Base-by-base conservation (phyloP, 345 rosid species). In the Acer negundo region DNA sequence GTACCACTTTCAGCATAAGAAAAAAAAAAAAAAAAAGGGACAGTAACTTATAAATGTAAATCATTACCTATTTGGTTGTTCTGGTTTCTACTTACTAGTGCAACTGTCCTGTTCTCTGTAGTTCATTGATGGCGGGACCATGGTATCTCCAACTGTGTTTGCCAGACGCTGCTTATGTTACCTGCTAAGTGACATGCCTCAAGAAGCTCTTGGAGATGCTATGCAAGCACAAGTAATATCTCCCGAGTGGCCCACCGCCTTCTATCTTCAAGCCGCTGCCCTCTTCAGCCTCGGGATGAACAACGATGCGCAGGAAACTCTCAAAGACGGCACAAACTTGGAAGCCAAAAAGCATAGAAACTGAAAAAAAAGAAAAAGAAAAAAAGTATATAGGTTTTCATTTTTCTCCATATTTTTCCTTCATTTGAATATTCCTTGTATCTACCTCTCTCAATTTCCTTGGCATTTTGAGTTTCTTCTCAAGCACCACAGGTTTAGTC, bases 261-360 rank as follows among this genome's bases (percentile, higher is more conserved):
- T 88, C 42, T 91, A 93, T 77, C 95, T 93, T 70, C 94, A 93
- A 78, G 95, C 97, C 38, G 94, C 94, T 77, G 93, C 95, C 58
- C 94, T 91, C 74, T 90, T 91, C 86, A 87, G 84, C 80, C 94
- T 91, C 44, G 92, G 95, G 67, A 90, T 91, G 97, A 91, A 93
- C 71, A 86, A 85, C 17, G 95, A 93, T 69, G 97, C 94, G 2
- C 86, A 86, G 38, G 95, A 92, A 88, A 92, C 91, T 67, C 90
- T 92, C 58, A 91, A 89, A 84, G 97, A 92, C 26, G 95, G 97
- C n/a, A 85, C 95, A n/a, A 84, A 84, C 77, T 88, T 92, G 89
- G 97, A 91, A 82, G 83, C 83, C 83, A 87, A 87, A 79, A 86
- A 85, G 77, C 89, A 86, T 20, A 88, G 82, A 82, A 88, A 77